Conservation (phyloP, 2,329 filamentous ascomycete species). For the Alternaria consortialis region DNA sequence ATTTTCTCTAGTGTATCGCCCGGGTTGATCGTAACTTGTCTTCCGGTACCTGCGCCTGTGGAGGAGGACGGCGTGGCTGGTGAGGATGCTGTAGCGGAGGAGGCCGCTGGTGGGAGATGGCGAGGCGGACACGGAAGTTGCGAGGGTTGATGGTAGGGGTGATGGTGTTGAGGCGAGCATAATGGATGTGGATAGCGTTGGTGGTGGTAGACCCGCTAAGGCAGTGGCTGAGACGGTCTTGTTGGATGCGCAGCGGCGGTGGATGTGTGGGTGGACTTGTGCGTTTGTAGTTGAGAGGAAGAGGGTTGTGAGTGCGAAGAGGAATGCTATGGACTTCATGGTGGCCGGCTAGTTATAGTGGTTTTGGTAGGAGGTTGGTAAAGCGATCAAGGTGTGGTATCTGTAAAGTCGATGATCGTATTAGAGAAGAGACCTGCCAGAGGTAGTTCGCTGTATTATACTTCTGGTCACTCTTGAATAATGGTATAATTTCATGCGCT, state of each 20-base stretch:
- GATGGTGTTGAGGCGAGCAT: neutral
- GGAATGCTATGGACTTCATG: neutral
- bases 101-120: neutral
- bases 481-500: neutral
- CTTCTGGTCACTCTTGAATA: neutral
- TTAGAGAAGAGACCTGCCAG: neutral
- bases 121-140: neutral
- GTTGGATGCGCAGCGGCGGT: neutral
- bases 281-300: neutral
- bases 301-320: neutral
- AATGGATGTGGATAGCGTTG: neutral
- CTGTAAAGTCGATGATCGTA: neutral
- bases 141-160: neutral
- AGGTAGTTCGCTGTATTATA: neutral
- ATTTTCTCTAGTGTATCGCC: constrained; percentile 7
- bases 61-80: neutral
- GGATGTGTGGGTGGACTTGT: neutral
- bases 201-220: neutral
- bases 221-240: neutral
- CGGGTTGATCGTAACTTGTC: neutral
- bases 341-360: neutral
- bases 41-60: neutral
- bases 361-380: neutral
- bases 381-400: neutral
- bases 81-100: neutral